Evolutionary conservation across 2,329 filamentous ascomycete genomes (phyloP).

Genomic region (Fusarium sp.): DNA sequence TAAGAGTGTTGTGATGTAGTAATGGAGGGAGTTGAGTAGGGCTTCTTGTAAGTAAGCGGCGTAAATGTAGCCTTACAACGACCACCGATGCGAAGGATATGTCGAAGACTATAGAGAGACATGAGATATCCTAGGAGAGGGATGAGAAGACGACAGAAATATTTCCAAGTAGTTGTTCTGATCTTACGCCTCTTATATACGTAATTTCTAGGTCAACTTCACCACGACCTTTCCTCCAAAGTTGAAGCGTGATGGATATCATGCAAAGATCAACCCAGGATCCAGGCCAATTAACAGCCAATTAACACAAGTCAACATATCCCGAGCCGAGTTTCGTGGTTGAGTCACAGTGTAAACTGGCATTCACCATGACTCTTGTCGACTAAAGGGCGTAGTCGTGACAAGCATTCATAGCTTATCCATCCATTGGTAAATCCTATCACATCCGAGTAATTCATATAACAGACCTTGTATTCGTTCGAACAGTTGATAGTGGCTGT

Average conservation of each 20-base stretch:
- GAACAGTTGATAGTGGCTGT: not conserved
- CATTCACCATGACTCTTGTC: not conserved
- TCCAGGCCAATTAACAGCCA: not conserved
- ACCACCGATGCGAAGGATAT: too few species aligned
- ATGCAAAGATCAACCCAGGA: not conserved
- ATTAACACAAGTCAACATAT: not conserved
- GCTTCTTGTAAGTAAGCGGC: not conserved
- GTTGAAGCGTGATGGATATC: not conserved
- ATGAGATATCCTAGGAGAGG: not conserved
- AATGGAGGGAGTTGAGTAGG: not conserved
- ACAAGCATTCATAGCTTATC: not conserved
- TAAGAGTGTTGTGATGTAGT: not conserved
- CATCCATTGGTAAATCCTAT: not conserved
- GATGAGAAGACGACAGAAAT: too few species aligned
- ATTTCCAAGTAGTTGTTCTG: not conserved
- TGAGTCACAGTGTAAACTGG: slow-evolving; percentile 2
- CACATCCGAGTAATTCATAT: not conserved
- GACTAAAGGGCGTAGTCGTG: not conserved
- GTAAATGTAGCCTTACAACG: not conserved
- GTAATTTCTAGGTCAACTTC: not conserved
- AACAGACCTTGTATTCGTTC: not conserved
- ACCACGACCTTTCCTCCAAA: not conserved
- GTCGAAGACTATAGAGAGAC: not conserved
- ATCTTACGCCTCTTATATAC: not conserved
- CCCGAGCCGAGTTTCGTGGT: not conserved